These are phyloP conservation scores for Penicillium sp. DNA, from an alignment of 2,329 filamentous ascomycete species.

Conservation along the genomic window DNA sequence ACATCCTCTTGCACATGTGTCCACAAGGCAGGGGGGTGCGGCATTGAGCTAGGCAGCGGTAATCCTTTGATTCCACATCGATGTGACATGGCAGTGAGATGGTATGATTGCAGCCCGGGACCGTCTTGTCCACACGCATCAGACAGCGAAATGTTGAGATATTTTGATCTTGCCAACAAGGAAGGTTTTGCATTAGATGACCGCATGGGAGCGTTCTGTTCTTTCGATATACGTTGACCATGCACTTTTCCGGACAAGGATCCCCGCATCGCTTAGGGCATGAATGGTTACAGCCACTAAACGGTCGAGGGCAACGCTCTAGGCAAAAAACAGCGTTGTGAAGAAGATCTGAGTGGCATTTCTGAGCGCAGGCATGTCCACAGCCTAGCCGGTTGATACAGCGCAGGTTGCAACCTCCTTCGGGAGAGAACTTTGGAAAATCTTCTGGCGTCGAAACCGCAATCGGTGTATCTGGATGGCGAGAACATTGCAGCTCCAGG, in stretches of 20 bases:
- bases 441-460: conserved; percentile 55
- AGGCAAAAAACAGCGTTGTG: conserved; percentile 44
- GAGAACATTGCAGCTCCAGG: conserved; percentile 59
- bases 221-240: conserved; percentile 28
- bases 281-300: conserved; percentile 41
- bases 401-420: conserved; percentile 58
- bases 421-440: conserved; percentile 56
- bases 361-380: conserved; percentile 46
- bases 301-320: conserved; percentile 39
- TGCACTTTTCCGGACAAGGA: conserved; percentile 39
- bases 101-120: conserved; percentile 57
- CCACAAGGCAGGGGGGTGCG: conserved; percentile 53
- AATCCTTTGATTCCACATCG: conserved; percentile 45
- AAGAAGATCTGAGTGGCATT: conserved; percentile 46
- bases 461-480: conserved; percentile 56
- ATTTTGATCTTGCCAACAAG: conserved; percentile 46
- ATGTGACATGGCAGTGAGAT: conserved; percentile 51
- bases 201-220: conserved; percentile 28
- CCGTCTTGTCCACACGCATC: conserved; percentile 44
- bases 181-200: conserved; percentile 28
- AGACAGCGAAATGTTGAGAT: conserved; percentile 50
- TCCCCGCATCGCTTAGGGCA: conserved; percentile 45
- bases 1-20: conserved; percentile 54
- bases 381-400: conserved; percentile 50
- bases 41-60: conserved; percentile 53